These are phyloP conservation scores for Hortiboletus campestris DNA, from an alignment of 768 basidiomycete species.

Conservation along the genomic window DNA sequence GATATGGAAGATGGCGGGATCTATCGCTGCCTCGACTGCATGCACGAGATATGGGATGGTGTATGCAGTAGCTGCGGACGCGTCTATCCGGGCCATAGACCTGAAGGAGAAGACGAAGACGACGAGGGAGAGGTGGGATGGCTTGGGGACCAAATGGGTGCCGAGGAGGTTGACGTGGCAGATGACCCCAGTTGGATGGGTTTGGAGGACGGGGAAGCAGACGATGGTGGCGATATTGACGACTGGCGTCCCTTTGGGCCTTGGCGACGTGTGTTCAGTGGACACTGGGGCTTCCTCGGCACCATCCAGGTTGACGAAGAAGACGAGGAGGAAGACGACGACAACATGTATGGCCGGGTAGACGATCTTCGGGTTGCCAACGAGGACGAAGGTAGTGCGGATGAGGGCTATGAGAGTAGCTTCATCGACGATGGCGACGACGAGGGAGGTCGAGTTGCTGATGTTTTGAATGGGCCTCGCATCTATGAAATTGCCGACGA, in stretches of 20 bases:
- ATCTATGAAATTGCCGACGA: conserved; percentile 26
- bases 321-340: conserved; percentile 20
- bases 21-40: conserved; percentile 72
- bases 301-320: conserved; percentile 24
- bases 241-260: conserved; percentile 20
- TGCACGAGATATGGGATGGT: conserved; percentile 76
- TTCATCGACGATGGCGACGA: conserved; percentile 48
- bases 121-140: conserved; percentile 30
- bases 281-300: conserved; percentile 17
- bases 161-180: conserved; percentile 28
- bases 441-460: not conserved
- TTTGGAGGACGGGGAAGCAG: conserved; percentile 33
- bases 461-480: conserved; percentile 9
- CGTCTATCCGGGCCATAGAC: conserved; percentile 52
- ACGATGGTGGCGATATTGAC: conserved; percentile 30
- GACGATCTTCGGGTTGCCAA: conserved; percentile 3
- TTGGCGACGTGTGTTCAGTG: conserved; percentile 17
- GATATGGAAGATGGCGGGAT: conserved; percentile 76
- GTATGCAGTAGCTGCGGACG: conserved; percentile 62
- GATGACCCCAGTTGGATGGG: conserved; percentile 36
- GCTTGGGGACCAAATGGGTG: conserved; percentile 39
- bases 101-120: conserved; percentile 24
- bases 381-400: conserved; percentile 28
- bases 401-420: conserved; percentile 49
- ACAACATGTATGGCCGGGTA: not conserved